These are phyloP conservation scores for Candida argentea DNA, from an alignment of 805 yeast genomes.

Conservation along the genomic window DNA sequence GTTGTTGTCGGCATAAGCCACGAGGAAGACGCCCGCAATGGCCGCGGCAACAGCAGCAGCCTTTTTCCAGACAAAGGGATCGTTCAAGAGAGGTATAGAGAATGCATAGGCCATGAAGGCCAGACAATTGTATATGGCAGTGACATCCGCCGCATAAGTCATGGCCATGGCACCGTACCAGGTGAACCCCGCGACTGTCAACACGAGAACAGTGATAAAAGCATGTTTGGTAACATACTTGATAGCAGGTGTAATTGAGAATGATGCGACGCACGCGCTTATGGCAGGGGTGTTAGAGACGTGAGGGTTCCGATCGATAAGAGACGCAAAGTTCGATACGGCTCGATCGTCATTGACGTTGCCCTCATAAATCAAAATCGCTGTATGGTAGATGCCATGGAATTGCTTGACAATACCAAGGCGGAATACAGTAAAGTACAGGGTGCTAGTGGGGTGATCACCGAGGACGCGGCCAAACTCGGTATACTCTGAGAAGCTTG, in stretches of 20 bases:
- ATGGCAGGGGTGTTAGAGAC: conserved; percentile 24
- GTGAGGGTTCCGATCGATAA: conserved; percentile 28
- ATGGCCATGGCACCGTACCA: conserved; percentile 81
- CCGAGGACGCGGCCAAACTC: not conserved
- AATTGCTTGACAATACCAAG: conserved; percentile 30
- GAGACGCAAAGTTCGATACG: conserved; percentile 19
- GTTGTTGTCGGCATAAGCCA: conserved; percentile 47
- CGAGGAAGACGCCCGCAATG: conserved; percentile 63
- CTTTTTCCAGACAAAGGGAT: conserved; percentile 53
- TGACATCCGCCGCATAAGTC: conserved; percentile 76
- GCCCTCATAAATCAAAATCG: conserved; percentile 32
- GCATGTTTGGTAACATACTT: conserved; percentile 36
- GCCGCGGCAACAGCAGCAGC: conserved; percentile 62
- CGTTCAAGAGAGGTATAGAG: conserved; percentile 66
- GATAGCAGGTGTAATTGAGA: conserved; percentile 36
- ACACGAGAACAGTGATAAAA: conserved; percentile 39
- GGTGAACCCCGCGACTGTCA: conserved; percentile 68
- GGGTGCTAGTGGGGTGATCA: not conserved
- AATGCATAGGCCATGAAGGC: conserved; percentile 84
- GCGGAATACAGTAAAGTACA: conserved; percentile 20
- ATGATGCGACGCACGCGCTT: conserved; percentile 21
- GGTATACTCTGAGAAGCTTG: not conserved
- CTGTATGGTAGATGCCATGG: conserved; percentile 34
- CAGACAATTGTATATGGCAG: conserved; percentile 85
- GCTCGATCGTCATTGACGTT: conserved; percentile 27